These are phyloP conservation scores for Simmondsia chinensis DNA, from an alignment of 148 eudicot genomes.

Conservation along the genomic window DNA sequence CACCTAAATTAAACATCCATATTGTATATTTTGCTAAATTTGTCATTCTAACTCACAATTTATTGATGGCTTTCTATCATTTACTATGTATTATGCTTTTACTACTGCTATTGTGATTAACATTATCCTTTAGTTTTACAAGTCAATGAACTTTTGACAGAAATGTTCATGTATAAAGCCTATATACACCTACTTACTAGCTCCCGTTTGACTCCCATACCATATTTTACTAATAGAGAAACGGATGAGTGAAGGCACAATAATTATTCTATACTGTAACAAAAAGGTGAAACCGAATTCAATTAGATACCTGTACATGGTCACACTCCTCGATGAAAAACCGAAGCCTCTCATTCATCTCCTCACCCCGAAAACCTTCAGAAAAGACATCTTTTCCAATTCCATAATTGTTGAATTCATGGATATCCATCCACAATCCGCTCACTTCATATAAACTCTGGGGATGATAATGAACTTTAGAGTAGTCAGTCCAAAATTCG, in stretches of 20 bases:
- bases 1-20: too few relatives aligned
- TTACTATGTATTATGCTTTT: too few relatives aligned
- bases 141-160: too few relatives aligned
- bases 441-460: slow-evolving; percentile 75
- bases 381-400: slow-evolving; percentile 70
- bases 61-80: too few relatives aligned
- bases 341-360: slow-evolving; percentile 73
- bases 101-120: too few relatives aligned
- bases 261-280: neutral
- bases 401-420: slow-evolving; percentile 66
- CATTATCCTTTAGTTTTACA: too few relatives aligned
- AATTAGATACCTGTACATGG: slow-evolving; percentile 61
- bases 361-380: slow-evolving; percentile 59
- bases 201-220: slow-evolving; percentile 1
- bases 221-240: neutral
- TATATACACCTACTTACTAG: too few relatives aligned
- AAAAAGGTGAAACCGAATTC: neutral
- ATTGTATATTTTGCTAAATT: too few relatives aligned
- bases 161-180: too few relatives aligned
- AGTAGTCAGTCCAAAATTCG: slow-evolving; percentile 83
- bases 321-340: slow-evolving; percentile 90
- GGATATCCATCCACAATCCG: slow-evolving; percentile 58
- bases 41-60: too few relatives aligned
- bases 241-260: neutral
- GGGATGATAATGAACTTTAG: slow-evolving; percentile 94